Percentiles rank a stretch among this genome's conserved stretches.
Evolutionary conservation across 352 stramenopile genomes (phyloP).

Genomic region (Globisporangium echinulatum): DNA sequence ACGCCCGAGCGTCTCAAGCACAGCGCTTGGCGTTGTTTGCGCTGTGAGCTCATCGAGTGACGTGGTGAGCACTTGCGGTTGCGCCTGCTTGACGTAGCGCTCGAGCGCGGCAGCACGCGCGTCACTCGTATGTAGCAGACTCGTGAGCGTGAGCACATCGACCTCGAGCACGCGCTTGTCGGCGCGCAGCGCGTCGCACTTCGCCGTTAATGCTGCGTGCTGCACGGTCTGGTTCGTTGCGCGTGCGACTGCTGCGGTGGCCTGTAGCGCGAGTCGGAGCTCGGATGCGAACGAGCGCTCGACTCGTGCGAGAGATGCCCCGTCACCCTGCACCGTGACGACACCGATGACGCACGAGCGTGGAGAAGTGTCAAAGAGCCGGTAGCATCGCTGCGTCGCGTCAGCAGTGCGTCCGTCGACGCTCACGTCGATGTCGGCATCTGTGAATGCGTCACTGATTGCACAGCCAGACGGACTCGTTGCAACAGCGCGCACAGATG

Average conservation of each 20-base stretch:
- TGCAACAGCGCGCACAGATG: too few relatives aligned
- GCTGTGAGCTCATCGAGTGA: conserved; percentile 4
- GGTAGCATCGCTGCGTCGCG: background rate
- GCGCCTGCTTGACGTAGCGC: background rate
- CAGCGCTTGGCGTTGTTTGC: background rate
- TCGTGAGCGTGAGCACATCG: conserved; percentile 13
- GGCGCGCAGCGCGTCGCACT: conserved; percentile 2
- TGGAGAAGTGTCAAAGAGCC: background rate
- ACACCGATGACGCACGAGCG: background rate
- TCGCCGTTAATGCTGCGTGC: background rate
- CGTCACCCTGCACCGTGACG: background rate
- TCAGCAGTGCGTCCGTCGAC: too few relatives aligned
- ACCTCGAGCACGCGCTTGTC: conserved; percentile 13
- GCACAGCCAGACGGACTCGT: too few relatives aligned
- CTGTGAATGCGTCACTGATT: too few relatives aligned
- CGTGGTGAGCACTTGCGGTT: background rate
- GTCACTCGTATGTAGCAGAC: conserved; percentile 10
- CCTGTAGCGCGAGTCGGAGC: background rate
- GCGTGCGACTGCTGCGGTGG: background rate
- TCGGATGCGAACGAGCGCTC: background rate
- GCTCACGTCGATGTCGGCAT: too few relatives aligned
- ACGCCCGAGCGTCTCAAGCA: conserved; percentile 2
- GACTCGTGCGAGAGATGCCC: background rate
- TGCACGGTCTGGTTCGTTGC: background rate
- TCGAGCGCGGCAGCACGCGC: background rate